Percentiles rank a stretch among this genome's conserved stretches.
Conservation (phyloP, 106 monocot species). For the Posidonia australis region DNA sequence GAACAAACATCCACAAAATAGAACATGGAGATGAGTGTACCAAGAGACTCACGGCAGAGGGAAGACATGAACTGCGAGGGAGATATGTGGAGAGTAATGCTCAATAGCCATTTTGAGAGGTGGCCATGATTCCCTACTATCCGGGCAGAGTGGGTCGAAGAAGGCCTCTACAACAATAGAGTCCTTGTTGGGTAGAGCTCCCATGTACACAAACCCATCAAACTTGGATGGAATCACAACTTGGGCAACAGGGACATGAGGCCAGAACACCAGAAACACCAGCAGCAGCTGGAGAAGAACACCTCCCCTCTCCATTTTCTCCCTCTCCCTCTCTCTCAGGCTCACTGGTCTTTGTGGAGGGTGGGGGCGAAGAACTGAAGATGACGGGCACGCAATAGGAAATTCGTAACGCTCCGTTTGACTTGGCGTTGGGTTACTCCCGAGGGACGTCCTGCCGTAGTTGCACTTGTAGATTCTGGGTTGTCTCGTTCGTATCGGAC, state of each 20-base stretch:
- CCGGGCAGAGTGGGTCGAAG: conserved; percentile 19
- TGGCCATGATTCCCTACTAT: conserved; percentile 16
- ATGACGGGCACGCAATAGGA: no score
- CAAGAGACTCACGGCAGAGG: conserved; percentile 11
- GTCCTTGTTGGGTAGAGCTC: conserved; percentile 4
- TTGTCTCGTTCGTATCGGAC: no score
- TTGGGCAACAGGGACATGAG: conserved; percentile 11
- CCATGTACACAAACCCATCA: conserved; percentile 25
- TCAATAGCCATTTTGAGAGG: conserved; percentile 6
- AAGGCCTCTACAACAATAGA: conserved; percentile 14
- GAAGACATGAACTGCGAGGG: conserved; percentile 11
- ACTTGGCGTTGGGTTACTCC: no score
- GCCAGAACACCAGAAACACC: not conserved
- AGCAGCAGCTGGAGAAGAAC: no score
- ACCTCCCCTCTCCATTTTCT: conserved; percentile 3
- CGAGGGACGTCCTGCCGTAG: no score
- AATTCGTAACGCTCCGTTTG: no score
- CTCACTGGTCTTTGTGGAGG: no score
- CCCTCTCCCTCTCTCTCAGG: conserved; percentile 2
- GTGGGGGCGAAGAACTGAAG: no score
- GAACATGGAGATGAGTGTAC: no score
- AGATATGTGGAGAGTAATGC: conserved; percentile 9
- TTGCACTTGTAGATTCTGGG: no score
- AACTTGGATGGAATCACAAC: conserved; percentile 24
- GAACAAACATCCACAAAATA: no score